Base-by-base conservation (phyloP, 78 protist genomes). In the Dictyostelium capitatum region DNA sequence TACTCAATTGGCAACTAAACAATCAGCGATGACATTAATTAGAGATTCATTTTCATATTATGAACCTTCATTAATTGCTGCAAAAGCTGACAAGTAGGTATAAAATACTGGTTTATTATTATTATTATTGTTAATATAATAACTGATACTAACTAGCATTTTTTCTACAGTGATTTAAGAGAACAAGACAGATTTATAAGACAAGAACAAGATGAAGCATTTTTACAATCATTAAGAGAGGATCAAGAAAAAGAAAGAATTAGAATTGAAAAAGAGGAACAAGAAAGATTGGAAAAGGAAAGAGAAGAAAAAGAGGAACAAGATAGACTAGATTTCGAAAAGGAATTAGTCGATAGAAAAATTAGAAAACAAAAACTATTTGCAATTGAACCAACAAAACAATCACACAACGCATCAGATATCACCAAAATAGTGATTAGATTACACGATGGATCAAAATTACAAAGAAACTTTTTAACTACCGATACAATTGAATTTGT, bases 241-340 rank as follows among this genome's bases (percentile, higher is more conserved):
- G 91, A 83, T 57, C 91, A 83, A 57, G 91, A 83, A 57, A 83
- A 83, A 57, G 91, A 50, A 43, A 83, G 82, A 57, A n/a, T 73
- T 20, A 80, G 65, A 73, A 32, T 14, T 4, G 91, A 83, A 46
- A 37, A 80, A 83, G 17, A 51, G 11, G 48, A 50, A 73, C 80
- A 57, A 56, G 82, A 83, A 25, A 41, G 59, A 74, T 41, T 23
- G 28, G 82, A 83, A 12, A 57, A 30, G 25, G 91, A 83, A 41
- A 70, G 82, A 73, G 43, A 41, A 11, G 79, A 28, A 17, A 51
- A 54, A 43, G 91, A 83, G 46, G 82, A 83, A 46, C 53, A 73
- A 73, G 91, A 83, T 28, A 57, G 74, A 25, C 5, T 74, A 43
- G 7, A 73, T 6, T 59, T 69, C 19, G 64, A 85, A 46, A 47